Evolutionary conservation across 768 basidiomycete species (phyloP), one percentile per base, ranked within the genome.

Genomic region (Suillus placidus): DNA sequence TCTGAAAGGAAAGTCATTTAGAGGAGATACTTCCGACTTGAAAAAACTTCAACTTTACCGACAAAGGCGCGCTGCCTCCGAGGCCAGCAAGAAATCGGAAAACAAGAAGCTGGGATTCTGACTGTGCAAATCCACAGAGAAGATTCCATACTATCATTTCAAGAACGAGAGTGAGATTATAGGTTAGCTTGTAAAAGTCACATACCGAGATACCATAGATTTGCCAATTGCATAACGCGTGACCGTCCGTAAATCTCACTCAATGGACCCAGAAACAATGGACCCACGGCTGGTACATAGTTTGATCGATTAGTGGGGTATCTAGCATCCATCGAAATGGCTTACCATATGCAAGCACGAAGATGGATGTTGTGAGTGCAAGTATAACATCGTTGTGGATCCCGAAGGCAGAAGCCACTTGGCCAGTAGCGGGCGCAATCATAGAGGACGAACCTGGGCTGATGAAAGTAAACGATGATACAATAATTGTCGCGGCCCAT

Each of bases 231-330:
- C 0, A 92, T 69, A 0, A 91, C 86, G 2, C 80, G 75, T 0
- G 87, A 84, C 23, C 91, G 84, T 3, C 92, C 91, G 66, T 80
- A 92, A 12, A 93, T 81, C 73, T 94, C 92, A 67, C 86, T 87
- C 30, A 92, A 69, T 0, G 92, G 92, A 0, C 87, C 90, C 18
- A 82, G 68, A 45, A 81, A 71, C 1, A 83, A 60, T 1, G 82
- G 81, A 2, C 80, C 76, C n/a, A 76, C 6, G 12, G 74, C 55
- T 64, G 37, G 32, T 20, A 54, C 14, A 37, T 52, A 6, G 40
- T 37, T 51, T 26, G 49, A 20, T 37, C 65, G n/a, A 66, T 62
- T 26, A 4, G 45, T 0, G 6, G 32, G 9, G 4, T 4, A 10
- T 57, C 14, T n/a, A 23, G 2, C 7, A 4, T 55, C 4, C 2